Percentiles rank a stretch among this genome's conserved stretches.
Conservation (phyloP, 2,329 filamentous ascomycete species). For the Beauveria sp. region DNA sequence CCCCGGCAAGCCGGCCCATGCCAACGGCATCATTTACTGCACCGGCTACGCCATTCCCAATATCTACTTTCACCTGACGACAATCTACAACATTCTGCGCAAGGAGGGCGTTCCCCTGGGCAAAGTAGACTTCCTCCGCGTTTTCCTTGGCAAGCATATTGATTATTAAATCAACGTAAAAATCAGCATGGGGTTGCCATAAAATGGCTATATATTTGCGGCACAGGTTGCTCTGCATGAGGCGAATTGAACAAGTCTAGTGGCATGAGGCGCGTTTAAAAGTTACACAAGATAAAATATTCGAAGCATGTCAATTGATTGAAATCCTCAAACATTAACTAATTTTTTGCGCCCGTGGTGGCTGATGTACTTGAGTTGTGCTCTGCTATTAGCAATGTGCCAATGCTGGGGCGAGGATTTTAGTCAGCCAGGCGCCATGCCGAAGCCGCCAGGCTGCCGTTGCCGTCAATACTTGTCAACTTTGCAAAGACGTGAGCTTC, state of each 20-base stretch:
- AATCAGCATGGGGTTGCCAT: neutral
- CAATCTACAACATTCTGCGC: slow-evolving; percentile 53
- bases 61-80: slow-evolving; percentile 55
- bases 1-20: slow-evolving; percentile 18
- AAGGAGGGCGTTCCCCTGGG: slow-evolving; percentile 54
- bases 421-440: slow-evolving; percentile 2
- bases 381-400: too few species aligned
- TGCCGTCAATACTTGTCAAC: neutral
- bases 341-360: neutral
- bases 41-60: slow-evolving; percentile 47
- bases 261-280: neutral
- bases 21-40: slow-evolving; percentile 33
- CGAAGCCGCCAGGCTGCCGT: neutral
- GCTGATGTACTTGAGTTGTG: neutral
- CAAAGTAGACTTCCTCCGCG: slow-evolving; percentile 46
- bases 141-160: slow-evolving; percentile 25
- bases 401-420: neutral
- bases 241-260: neutral
- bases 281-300: neutral
- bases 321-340: too few species aligned
- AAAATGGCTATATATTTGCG: neutral
- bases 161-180: neutral
- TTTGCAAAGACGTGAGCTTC: neutral
- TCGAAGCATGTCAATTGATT: neutral
- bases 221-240: neutral